Conservation (phyloP, 2,329 filamentous ascomycete species). For the Hymenoscyphus linearis region DNA sequence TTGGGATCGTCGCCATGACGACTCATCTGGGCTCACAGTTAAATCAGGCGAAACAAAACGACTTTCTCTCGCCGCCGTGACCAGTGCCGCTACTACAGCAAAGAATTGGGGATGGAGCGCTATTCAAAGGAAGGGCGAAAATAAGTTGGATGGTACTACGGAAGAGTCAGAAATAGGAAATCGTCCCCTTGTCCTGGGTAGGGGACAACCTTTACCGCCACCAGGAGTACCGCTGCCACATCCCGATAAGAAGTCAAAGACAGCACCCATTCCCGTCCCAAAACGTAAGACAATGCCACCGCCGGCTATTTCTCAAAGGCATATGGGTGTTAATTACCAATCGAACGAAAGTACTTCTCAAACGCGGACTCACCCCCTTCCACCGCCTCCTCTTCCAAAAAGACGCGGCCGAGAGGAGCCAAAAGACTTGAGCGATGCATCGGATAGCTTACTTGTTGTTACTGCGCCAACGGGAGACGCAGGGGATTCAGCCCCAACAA, state of each 20-base stretch:
- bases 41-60: slow-evolving; percentile 38
- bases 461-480: slow-evolving; percentile 60
- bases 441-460: slow-evolving; percentile 56
- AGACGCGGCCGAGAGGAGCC: slow-evolving; percentile 29
- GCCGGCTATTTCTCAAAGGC: slow-evolving; percentile 17
- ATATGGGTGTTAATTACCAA: slow-evolving; percentile 28
- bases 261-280: slow-evolving; percentile 51
- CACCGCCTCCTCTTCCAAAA: slow-evolving; percentile 44
- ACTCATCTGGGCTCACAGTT: slow-evolving; percentile 32
- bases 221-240: slow-evolving; percentile 73
- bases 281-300: slow-evolving; percentile 59
- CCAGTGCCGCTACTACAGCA: slow-evolving; percentile 50
- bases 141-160: slow-evolving; percentile 17
- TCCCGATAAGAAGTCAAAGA: slow-evolving; percentile 56
- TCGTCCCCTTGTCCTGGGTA: slow-evolving; percentile 64
- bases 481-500: slow-evolving; percentile 53
- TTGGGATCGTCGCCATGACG: slow-evolving; percentile 32
- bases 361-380: slow-evolving; percentile 29
- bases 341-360: slow-evolving; percentile 12
- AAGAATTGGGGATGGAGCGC: slow-evolving; percentile 57
- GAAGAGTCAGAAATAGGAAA: slow-evolving; percentile 36
- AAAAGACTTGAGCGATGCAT: slow-evolving; percentile 33
- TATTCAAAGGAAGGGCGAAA: slow-evolving; percentile 43
- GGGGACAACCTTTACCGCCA: slow-evolving; percentile 75
- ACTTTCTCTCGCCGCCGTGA: slow-evolving; percentile 48